Percentiles rank a stretch among this genome's conserved stretches.
Evolutionary conservation across 371 early-diverging fungal genomes (phyloP).

Genomic region (Coemansia sp.): DNA sequence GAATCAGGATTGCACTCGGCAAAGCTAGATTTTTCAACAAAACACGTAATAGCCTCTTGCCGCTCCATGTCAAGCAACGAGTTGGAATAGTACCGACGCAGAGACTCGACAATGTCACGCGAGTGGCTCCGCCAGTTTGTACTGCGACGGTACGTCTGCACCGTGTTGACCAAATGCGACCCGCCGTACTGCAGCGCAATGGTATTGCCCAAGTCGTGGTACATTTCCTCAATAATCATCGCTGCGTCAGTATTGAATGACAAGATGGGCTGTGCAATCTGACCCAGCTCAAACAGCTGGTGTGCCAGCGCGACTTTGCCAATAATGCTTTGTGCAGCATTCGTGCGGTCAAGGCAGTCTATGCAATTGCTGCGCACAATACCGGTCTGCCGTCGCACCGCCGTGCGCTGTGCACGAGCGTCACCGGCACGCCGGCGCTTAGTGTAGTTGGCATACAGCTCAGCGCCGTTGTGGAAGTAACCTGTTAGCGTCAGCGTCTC

Average conservation of each 20-base stretch:
- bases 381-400: conserved; percentile 67
- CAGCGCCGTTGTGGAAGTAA: conserved; percentile 89
- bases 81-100: conserved; percentile 90
- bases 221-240: conserved; percentile 94
- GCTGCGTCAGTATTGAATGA: conserved; percentile 92
- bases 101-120: conserved; percentile 92
- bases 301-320: conserved; percentile 92
- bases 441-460: conserved; percentile 62
- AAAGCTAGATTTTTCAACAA: conserved; percentile 64
- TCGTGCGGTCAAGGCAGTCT: conserved; percentile 99
- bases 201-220: conserved; percentile 97
- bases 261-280: conserved; percentile 73
- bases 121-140: conserved; percentile 93
- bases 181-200: conserved; percentile 99
- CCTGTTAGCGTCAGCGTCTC: conserved; percentile 82
- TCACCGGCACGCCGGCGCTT: conserved; percentile 51
- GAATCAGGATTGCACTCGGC: conserved; percentile 11
- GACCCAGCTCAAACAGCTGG: conserved; percentile 88
- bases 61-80: conserved; percentile 96
- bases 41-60: conserved; percentile 93
- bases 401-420: background rate
- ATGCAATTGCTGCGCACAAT: conserved; percentile 98
- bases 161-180: conserved; percentile 95
- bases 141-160: conserved; percentile 94
- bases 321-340: conserved; percentile 97